These are phyloP conservation scores for Penicillium nucicola DNA, from an alignment of 495 filamentous ascomycete genomes.

Conservation along the genomic window DNA sequence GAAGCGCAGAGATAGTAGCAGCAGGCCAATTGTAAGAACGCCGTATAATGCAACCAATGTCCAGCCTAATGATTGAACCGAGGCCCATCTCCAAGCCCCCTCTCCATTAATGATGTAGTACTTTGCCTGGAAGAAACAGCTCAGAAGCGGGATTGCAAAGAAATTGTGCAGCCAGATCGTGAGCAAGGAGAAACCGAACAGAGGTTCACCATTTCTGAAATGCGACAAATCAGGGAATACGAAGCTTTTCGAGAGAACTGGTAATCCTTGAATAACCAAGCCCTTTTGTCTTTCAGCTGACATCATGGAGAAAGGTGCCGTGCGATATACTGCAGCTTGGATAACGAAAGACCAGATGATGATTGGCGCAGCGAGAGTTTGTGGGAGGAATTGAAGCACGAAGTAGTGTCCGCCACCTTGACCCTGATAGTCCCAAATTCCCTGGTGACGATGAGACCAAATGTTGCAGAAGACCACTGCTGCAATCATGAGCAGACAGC, in stretches of 20 bases:
- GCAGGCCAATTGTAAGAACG: slow-evolving; percentile 55
- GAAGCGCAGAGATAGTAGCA: slow-evolving; percentile 52
- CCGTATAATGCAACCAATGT: slow-evolving; percentile 71
- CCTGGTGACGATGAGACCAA: slow-evolving; percentile 60
- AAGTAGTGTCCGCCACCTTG: slow-evolving; percentile 76
- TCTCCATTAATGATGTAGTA: slow-evolving; percentile 40
- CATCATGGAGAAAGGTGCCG: slow-evolving; percentile 74
- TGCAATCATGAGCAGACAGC: slow-evolving; percentile 68
- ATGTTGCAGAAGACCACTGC: slow-evolving; percentile 71
- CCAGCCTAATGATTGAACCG: slow-evolving; percentile 75
- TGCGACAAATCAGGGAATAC: slow-evolving; percentile 57
- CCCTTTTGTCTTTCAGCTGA: slow-evolving; percentile 50
- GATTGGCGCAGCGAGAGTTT: slow-evolving; percentile 68
- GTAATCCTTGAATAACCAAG: slow-evolving; percentile 36
- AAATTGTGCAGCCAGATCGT: slow-evolving; percentile 61
- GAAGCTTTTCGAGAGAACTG: slow-evolving; percentile 49
- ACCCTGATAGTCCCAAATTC: slow-evolving; percentile 62
- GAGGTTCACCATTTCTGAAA: slow-evolving; percentile 51
- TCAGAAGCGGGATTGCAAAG: slow-evolving; percentile 63
- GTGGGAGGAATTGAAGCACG: slow-evolving; percentile 78
- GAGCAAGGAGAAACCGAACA: slow-evolving; percentile 52
- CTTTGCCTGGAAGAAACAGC: slow-evolving; percentile 60
- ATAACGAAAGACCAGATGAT: slow-evolving; percentile 73
- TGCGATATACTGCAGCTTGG: slow-evolving; percentile 70
- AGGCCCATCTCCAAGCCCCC: slow-evolving; percentile 70